These are phyloP conservation scores for Thielaviopsis populi DNA, from an alignment of 2,329 filamentous ascomycete genomes.

Conservation along the genomic window DNA sequence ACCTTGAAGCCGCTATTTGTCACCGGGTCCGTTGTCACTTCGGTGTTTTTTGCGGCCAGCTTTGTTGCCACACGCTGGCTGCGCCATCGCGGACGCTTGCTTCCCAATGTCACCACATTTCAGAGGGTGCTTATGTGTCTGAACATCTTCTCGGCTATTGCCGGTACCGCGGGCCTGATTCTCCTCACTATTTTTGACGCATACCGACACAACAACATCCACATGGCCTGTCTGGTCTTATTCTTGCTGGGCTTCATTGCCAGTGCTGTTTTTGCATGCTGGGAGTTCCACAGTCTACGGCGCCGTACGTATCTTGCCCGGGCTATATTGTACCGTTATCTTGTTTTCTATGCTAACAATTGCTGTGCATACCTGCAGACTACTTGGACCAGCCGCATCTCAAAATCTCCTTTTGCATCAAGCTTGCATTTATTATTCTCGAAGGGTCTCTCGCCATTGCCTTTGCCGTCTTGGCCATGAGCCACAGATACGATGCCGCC, in stretches of 20 bases:
- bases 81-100: constrained; percentile 63
- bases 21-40: constrained; percentile 52
- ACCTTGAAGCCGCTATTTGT: constrained; percentile 66
- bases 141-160: constrained; percentile 51
- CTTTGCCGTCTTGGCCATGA: constrained; percentile 47
- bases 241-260: constrained; percentile 81
- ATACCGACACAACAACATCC: constrained; percentile 45
- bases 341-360: not conserved
- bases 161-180: constrained; percentile 68
- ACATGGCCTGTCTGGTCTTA: constrained; percentile 62
- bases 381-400: constrained; percentile 64
- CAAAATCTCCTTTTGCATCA: constrained; percentile 69
- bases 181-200: constrained; percentile 79
- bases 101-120: constrained; percentile 48
- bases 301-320: constrained; percentile 36
- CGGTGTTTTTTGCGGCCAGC: constrained; percentile 64
- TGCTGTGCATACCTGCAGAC: constrained; percentile 28
- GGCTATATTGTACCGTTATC: not conserved
- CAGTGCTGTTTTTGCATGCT: constrained; percentile 75
- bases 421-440: constrained; percentile 68
- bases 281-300: constrained; percentile 76
- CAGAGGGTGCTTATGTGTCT: constrained; percentile 50
- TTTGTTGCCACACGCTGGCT: constrained; percentile 76
- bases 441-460: constrained; percentile 59
- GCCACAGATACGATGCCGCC: constrained; percentile 36